Evolutionary conservation across 331 rosid species (phyloP), one percentile per base, ranked within the genome.

Genomic region (Quercus lobata): DNA sequence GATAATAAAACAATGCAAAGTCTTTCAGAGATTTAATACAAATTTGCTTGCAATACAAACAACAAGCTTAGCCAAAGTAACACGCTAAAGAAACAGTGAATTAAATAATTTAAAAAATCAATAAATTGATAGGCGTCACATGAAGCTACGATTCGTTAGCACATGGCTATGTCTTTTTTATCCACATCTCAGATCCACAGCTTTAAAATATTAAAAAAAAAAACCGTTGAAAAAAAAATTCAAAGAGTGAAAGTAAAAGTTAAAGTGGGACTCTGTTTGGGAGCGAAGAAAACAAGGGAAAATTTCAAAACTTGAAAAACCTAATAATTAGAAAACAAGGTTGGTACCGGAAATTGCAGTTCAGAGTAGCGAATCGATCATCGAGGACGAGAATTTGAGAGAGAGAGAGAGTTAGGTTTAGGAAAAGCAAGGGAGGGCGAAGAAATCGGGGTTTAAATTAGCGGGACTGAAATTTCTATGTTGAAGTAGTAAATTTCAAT

Each of bases 121-220:
- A 77, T 10, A 46, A 85, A 37, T 12, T 27, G 25, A 5, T 27
- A 34, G n/a, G 19, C 22, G 74, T 72, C 81, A 83, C 84, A 75
- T 76, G 86, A 81, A 71, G 81, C 69, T 65, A 72, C 58, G 65
- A 75, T 77, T 54, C 55, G 24, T 72, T 74, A 49, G 85, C 91
- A 85, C 93, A 88, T 87, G 92, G 53, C 24, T 10, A 79, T 34
- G 60, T 75, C 83, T 82, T 62, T 66, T 22, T 66, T n/a, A 86
- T 22, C 74, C 71, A 63, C 71, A 58, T 71, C 82, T 73, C 69
- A 80, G 89, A 87, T 92, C 91, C 87, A 78, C 83, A 76, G 86
- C 53, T 9, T 32, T 18, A 75, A 44, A 21, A 18, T 57, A 78
- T 15, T 61, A 27, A 27, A 18, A 25, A 69, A 60, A 18, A 2